Evolutionary conservation across 1,284 basidiomycete species (phyloP).

Genomic region (Malassezia yamatoensis): DNA sequence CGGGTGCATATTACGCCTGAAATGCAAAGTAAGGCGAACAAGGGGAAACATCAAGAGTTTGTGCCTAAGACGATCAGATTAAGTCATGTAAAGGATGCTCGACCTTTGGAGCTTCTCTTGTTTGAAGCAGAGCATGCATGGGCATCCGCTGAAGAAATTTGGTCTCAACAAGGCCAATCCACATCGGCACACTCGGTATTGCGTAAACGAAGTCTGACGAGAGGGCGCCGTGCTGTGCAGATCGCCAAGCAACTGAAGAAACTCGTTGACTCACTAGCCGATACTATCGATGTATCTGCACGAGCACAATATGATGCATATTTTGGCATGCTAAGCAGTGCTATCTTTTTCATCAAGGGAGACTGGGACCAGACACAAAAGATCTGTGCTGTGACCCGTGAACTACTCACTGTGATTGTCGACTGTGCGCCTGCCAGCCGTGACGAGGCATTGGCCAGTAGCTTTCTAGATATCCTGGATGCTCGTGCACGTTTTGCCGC

Average conservation of each 20-base stretch:
- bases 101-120: slow-evolving; percentile 63
- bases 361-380: slow-evolving; percentile 64
- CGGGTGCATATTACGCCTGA: slow-evolving; percentile 18
- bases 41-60: slow-evolving; percentile 75
- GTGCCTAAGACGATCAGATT: slow-evolving; percentile 48
- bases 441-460: slow-evolving; percentile 75
- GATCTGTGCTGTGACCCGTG: slow-evolving; percentile 66
- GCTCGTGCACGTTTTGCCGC: slow-evolving; percentile 86
- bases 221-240: slow-evolving; percentile 73
- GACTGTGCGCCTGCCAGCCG: slow-evolving; percentile 64
- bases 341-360: slow-evolving; percentile 52
- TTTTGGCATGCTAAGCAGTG: slow-evolving; percentile 56
- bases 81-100: slow-evolving; percentile 25
- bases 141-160: slow-evolving; percentile 74
- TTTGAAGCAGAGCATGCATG: slow-evolving; percentile 86
- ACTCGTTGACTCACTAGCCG: slow-evolving; percentile 58
- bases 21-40: slow-evolving; percentile 33
- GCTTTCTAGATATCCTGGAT: slow-evolving; percentile 75
- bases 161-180: slow-evolving; percentile 53
- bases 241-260: slow-evolving; percentile 70
- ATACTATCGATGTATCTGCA: slow-evolving; percentile 24
- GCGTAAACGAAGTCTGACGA: slow-evolving; percentile 64
- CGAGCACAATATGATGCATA: slow-evolving; percentile 52
- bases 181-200: slow-evolving; percentile 52
- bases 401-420: slow-evolving; percentile 64